Evolutionary conservation across 2,329 filamentous ascomycete genomes (phyloP), one percentile per base, ranked within the genome.

Genomic region (Paecilomyces niveus): DNA sequence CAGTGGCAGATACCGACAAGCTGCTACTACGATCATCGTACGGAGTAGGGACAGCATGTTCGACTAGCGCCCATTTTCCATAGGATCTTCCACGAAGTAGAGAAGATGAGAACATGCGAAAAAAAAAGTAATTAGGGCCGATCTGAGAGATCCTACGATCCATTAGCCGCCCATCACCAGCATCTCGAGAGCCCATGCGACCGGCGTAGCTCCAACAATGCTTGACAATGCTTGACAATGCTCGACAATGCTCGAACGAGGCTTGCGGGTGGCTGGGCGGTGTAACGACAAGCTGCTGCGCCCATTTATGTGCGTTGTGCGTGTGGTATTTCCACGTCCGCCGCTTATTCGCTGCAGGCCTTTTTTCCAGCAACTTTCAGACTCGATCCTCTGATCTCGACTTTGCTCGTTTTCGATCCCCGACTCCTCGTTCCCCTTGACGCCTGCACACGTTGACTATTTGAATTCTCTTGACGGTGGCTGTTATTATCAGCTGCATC

Each of bases 331-430:
- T 66, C 68, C 70, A 72, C 69, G 64, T n/a, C 66, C 26, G 11
- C 62, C 63, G 62, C 64, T 65, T 65, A 71, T 64, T 65, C 61
- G 63, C 62, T 59, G 26, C 18, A 10, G 22, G 63, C 58, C 62
- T 65, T 63, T 69, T 68, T 68, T 22, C 57, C 64, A 64, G 63
- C 63, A 67, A 67, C 63, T 62, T 63, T 62, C 62, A 67, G 61
- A 59, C 66, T 70, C 66, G 63, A 64, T 65, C 65, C 68, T 66
- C 63, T 67, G 64, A 67, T 65, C 67, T 69, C 63, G 66, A 69
- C 67, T 62, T 67, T 65, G 65, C 65, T 69, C 64, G 64, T 67
- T 65, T 65, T 65, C 64, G 66, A 63, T 65, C 69, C 65, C 66
- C 65, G 63, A 68, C 62, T 57, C 56, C 53, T 54, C 21, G 24